Evolutionary conservation across 805 yeast species (phyloP).

Genomic region (Dipodascus geniculatus): DNA sequence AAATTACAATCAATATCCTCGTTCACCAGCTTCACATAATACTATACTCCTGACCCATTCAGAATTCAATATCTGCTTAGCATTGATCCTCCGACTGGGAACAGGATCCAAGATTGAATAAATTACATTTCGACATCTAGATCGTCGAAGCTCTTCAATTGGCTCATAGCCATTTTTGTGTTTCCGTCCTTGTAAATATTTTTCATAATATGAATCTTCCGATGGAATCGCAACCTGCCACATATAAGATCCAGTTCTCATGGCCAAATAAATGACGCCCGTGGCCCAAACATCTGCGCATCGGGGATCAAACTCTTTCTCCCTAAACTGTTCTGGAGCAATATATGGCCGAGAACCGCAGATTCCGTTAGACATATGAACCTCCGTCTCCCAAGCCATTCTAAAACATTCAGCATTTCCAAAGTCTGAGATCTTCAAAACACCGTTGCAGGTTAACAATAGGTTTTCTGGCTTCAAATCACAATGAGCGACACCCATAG

Average conservation of each 20-base stretch:
- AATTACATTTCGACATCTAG: constrained; percentile 84
- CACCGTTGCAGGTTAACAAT: constrained; percentile 53
- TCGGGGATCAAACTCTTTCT: constrained; percentile 57
- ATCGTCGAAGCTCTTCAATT: constrained; percentile 71
- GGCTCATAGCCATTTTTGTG: constrained; percentile 85
- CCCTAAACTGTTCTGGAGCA: constrained; percentile 75
- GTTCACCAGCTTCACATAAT: constrained; percentile 61
- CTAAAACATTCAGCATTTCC: constrained; percentile 87
- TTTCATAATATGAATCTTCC: constrained; percentile 70
- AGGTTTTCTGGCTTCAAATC: constrained; percentile 87
- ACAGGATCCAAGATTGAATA: constrained; percentile 89
- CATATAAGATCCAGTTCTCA: constrained; percentile 85
- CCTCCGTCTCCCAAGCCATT: constrained; percentile 77
- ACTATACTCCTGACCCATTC: constrained; percentile 93
- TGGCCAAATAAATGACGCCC: constrained; percentile 66
- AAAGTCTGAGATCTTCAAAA: constrained; percentile 67
- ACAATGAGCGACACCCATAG: constrained; percentile 88
- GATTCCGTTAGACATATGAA: constrained; percentile 58
- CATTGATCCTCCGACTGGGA: constrained; percentile 77
- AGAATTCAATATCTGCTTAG: constrained; percentile 75
- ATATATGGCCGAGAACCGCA: constrained; percentile 87
- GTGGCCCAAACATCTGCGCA: constrained; percentile 83
- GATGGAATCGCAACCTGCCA: constrained; percentile 72
- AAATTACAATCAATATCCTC: constrained; percentile 13
- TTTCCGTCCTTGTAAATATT: constrained; percentile 66